A percentile compares a stretch with the other conserved stretches of the same genome.
phyloP scores from a whole-genome alignment of 768 basidiomycete genomes.

The Xerocomellus intermedius region DNA sequence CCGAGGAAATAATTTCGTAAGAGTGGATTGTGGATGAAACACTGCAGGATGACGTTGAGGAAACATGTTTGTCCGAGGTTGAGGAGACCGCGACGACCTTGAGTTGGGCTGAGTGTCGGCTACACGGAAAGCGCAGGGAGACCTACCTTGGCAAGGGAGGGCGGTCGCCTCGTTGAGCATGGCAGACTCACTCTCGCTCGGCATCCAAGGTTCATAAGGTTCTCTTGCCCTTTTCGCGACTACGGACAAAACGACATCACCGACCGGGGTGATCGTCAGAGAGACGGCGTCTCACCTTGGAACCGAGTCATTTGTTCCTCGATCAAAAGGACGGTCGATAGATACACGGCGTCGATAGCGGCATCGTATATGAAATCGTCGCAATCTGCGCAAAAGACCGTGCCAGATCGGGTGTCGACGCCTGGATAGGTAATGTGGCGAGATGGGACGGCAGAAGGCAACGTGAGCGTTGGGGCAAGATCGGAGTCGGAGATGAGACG shows the following conservation, averaged over 20 bases:
- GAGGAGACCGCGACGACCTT: constrained; percentile 79
- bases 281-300: constrained; percentile 32
- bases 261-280: not conserved
- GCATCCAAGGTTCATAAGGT: constrained; percentile 50
- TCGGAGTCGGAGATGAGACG: not conserved
- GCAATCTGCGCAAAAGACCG: constrained; percentile 71
- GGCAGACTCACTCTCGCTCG: constrained; percentile 38
- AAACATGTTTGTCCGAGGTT: constrained; percentile 95
- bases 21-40: constrained; percentile 85
- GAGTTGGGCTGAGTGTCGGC: not conserved
- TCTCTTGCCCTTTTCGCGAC: constrained; percentile 44
- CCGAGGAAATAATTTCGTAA: constrained; percentile 86
- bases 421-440: constrained; percentile 42
- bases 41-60: constrained; percentile 88
- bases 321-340: constrained; percentile 44
- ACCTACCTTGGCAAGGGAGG: constrained; percentile 72
- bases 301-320: constrained; percentile 66
- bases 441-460: not conserved
- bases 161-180: constrained; percentile 49
- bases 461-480: not conserved
- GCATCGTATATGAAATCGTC: constrained; percentile 71
- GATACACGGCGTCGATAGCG: constrained; percentile 46
- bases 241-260: constrained; percentile 6
- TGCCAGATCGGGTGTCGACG: constrained; percentile 71
- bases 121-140: not conserved